A percentile compares a stretch with the other conserved stretches of the same genome.
phyloP scores from a whole-genome alignment of 108 stramenopile genomes.

The Stephanodiscus triporus region DNA sequence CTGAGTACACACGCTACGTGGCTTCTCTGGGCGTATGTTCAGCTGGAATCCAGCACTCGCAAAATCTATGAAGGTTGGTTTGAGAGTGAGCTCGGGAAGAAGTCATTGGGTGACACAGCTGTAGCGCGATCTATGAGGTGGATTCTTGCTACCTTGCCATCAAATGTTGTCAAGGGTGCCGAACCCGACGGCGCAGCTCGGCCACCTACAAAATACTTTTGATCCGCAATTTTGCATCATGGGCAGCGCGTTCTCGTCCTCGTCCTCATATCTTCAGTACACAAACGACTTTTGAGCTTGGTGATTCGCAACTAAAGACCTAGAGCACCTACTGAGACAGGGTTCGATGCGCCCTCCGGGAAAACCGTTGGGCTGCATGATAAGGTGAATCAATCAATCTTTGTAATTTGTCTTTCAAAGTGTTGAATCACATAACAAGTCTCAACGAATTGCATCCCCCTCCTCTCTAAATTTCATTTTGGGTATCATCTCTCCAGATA shows the following conservation, averaged over 20 bases:
- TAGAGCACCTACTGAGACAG: slow-evolving; percentile 55
- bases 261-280: slow-evolving; percentile 42
- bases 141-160: slow-evolving; percentile 16
- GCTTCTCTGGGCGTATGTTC: slow-evolving; percentile 67
- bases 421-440: too few species aligned
- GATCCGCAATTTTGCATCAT: slow-evolving; percentile 3
- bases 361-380: slow-evolving; percentile 54
- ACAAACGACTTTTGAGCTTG: slow-evolving; percentile 61
- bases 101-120: slow-evolving; percentile 9
- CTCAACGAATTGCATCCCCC: too few species aligned
- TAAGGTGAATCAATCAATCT: slow-evolving; percentile 26
- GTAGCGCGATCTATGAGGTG: slow-evolving; percentile 16
- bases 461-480: too few species aligned
- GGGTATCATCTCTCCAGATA: background rate
- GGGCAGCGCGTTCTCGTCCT: slow-evolving; percentile 28
- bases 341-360: slow-evolving; percentile 41
- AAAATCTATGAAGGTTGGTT: slow-evolving; percentile 53
- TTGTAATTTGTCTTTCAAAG: too few species aligned
- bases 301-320: slow-evolving; percentile 53
- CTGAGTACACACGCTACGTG: slow-evolving; percentile 74
- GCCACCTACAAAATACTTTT: too few species aligned
- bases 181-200: too few species aligned
- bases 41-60: slow-evolving; percentile 54
- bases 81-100: slow-evolving; percentile 55
- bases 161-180: background rate